Evolutionary conservation across 2,329 filamentous ascomycete species (phyloP).

Genomic region (Epichloe amarillans): DNA sequence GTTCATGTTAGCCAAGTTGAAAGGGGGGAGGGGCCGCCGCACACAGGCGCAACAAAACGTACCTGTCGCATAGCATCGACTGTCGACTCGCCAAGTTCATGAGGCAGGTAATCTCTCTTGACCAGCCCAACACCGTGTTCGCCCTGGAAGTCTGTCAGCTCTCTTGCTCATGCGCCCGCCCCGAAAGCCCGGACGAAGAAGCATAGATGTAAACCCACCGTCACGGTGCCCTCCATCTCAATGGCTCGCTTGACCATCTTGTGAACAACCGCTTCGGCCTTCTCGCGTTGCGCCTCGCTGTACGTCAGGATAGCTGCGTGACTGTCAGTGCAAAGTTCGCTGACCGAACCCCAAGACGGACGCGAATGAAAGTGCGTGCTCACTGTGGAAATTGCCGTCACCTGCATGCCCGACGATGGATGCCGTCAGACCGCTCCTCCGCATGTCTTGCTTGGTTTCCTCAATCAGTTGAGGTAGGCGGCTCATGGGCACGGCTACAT

Average conservation of each 20-base stretch:
- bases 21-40: not conserved
- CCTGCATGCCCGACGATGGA: slow-evolving; percentile 59
- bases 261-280: slow-evolving; percentile 60
- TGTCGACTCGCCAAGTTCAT: slow-evolving; percentile 61
- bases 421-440: slow-evolving; percentile 28
- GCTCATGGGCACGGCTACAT: slow-evolving; percentile 74
- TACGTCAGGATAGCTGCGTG: slow-evolving; percentile 40
- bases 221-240: slow-evolving; percentile 74
- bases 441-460: slow-evolving; percentile 42
- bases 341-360: not conserved
- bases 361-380: slow-evolving; percentile 15
- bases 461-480: slow-evolving; percentile 63
- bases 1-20: not conserved
- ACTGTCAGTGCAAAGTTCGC: not conserved
- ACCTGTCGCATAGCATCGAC: slow-evolving; percentile 77
- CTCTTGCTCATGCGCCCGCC: not conserved
- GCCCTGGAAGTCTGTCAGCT: slow-evolving; percentile 30
- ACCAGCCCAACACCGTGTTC: slow-evolving; percentile 77
- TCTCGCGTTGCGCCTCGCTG: slow-evolving; percentile 51
- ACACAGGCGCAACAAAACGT: slow-evolving; percentile 13
- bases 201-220: slow-evolving; percentile 26
- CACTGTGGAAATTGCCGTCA: slow-evolving; percentile 65
- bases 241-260: slow-evolving; percentile 78
- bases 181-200: not conserved
- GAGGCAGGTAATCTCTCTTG: slow-evolving; percentile 70